These are phyloP conservation scores for Laburnicola sp. DNA, from an alignment of 2,329 filamentous ascomycete species.

Conservation along the genomic window DNA sequence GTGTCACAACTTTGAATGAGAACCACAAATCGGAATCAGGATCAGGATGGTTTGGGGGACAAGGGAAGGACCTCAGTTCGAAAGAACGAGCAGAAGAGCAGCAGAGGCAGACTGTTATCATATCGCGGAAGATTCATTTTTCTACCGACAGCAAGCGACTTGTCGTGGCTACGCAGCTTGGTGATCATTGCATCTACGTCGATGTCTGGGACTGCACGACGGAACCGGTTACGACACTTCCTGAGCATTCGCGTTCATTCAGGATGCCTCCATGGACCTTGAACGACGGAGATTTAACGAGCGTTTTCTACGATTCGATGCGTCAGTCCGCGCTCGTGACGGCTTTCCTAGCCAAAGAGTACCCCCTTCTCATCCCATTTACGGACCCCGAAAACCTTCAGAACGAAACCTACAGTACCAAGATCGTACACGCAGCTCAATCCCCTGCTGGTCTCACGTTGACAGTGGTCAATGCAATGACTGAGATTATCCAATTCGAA, in stretches of 20 bases:
- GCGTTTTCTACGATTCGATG: slow-evolving; percentile 40
- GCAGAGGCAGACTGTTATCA: slow-evolving; percentile 27
- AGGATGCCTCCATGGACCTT: slow-evolving; percentile 35
- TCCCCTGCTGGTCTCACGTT: slow-evolving; percentile 39
- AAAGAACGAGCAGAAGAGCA: slow-evolving; percentile 38
- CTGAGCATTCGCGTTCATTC: slow-evolving; percentile 32
- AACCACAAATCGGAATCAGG: slow-evolving; percentile 9
- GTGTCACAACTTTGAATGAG: slow-evolving; percentile 4
- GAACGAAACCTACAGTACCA: slow-evolving; percentile 36
- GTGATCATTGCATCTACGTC: slow-evolving; percentile 34
- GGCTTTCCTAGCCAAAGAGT: slow-evolving; percentile 33
- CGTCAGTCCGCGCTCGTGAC: slow-evolving; percentile 35
- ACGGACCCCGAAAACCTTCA: slow-evolving; percentile 30
- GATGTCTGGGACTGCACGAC: slow-evolving; percentile 33
- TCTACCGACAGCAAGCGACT: slow-evolving; percentile 38
- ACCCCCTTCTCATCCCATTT: slow-evolving; percentile 29
- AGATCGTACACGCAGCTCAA: slow-evolving; percentile 41
- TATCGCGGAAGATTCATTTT: slow-evolving; percentile 40
- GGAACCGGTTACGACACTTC: slow-evolving; percentile 30
- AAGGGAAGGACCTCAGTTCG: slow-evolving; percentile 20
- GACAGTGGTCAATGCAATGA: slow-evolving; percentile 40
- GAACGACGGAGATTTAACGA: slow-evolving; percentile 42
- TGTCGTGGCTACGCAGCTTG: slow-evolving; percentile 40
- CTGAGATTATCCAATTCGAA: slow-evolving; percentile 43
- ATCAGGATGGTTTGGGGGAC: slow-evolving; percentile 25